phyloP scores from a whole-genome alignment of 164 flowering plant genomes.

The Sextonia rubra region DNA sequence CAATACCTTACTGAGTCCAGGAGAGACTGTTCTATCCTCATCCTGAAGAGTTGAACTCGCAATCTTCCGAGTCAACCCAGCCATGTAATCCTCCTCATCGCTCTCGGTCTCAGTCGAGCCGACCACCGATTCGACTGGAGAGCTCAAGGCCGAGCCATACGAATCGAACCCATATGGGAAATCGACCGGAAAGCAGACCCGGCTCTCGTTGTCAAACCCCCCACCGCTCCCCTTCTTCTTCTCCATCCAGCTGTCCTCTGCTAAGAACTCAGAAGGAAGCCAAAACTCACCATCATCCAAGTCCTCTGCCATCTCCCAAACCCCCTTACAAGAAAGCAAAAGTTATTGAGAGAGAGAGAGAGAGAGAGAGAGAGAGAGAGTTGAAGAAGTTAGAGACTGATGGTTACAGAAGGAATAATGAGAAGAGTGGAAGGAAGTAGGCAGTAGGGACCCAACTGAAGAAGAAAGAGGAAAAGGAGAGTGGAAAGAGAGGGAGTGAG shows the following conservation, averaged over 20 bases:
- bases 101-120: constrained; percentile 31
- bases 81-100: constrained; percentile 34
- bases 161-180: constrained; percentile 45
- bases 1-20: constrained; percentile 9
- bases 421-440: constrained; percentile 14
- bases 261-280: constrained; percentile 55
- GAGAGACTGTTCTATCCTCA: constrained; percentile 17
- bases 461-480: neutral
- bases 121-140: constrained; percentile 28
- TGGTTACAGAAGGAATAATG: constrained; percentile 31
- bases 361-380: neutral
- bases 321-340: neutral
- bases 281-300: constrained; percentile 62
- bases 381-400: constrained; percentile 15
- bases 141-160: constrained; percentile 33
- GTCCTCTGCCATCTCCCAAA: constrained; percentile 36
- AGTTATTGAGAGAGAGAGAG: neutral
- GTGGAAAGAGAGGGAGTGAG: neutral
- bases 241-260: constrained; percentile 40
- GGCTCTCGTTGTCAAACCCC: neutral
- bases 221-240: constrained; percentile 6
- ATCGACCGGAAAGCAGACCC: constrained; percentile 35
- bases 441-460: constrained; percentile 13
- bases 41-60: constrained; percentile 44
- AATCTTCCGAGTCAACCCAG: constrained; percentile 50